These are phyloP conservation scores for Papiliotrema laurentii DNA, from an alignment of 1,284 basidiomycete genomes.

Conservation along the genomic window DNA sequence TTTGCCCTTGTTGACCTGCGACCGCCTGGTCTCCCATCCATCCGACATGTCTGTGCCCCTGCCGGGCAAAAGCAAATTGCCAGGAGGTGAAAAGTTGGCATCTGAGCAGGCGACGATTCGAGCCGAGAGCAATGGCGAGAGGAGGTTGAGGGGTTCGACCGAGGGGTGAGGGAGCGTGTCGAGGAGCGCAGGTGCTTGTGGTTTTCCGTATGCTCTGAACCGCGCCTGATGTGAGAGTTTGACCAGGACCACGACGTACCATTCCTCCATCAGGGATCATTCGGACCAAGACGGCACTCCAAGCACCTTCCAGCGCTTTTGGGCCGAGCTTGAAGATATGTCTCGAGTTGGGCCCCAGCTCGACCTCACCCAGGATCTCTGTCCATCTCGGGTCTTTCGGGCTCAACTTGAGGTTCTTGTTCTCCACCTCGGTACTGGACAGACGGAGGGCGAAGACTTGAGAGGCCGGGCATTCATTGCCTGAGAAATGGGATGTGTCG, in stretches of 20 bases:
- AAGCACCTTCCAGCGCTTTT: slow-evolving; percentile 50
- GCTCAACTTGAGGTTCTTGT: slow-evolving; percentile 18
- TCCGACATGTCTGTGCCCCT: slow-evolving; percentile 91
- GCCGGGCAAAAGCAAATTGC: slow-evolving; percentile 87
- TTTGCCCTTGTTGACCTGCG: slow-evolving; percentile 64
- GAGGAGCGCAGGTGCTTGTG: slow-evolving; percentile 51
- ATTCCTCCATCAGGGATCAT: slow-evolving; percentile 98
- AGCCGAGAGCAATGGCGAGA: slow-evolving; percentile 85
- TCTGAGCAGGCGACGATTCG: slow-evolving; percentile 57
- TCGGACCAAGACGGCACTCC: slow-evolving; percentile 83
- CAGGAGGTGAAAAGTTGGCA: slow-evolving; percentile 90
- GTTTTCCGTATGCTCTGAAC: slow-evolving; percentile 83
- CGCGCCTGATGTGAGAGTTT: slow-evolving; percentile 58
- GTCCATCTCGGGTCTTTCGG: slow-evolving; percentile 54
- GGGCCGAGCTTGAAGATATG: slow-evolving; percentile 67
- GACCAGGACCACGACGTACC: slow-evolving; percentile 53
- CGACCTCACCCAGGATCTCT: slow-evolving; percentile 68
- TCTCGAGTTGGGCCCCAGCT: slow-evolving; percentile 73
- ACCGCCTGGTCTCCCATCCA: slow-evolving; percentile 96
- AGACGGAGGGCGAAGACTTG: slow-evolving; percentile 65
- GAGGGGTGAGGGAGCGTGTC: slow-evolving; percentile 52
- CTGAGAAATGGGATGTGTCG: slow-evolving; percentile 93
- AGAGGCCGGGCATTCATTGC: slow-evolving; percentile 85
- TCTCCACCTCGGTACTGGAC: slow-evolving; percentile 49
- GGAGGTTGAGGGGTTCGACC: slow-evolving; percentile 64